Evolutionary conservation across 1,139 yeast genomes (phyloP).

Genomic region (Martiniozyma asiatica): DNA sequence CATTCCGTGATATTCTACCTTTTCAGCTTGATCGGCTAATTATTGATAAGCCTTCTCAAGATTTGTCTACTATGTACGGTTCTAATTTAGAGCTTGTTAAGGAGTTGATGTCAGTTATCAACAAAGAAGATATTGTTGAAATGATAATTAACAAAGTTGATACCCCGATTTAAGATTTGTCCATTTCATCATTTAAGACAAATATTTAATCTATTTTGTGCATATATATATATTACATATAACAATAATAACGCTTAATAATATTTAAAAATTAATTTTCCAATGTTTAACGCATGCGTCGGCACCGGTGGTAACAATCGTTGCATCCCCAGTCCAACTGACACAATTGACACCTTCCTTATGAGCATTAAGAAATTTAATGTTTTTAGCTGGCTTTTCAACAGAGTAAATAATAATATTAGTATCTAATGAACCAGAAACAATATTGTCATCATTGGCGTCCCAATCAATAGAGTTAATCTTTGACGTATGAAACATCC

Average conservation of each 20-base stretch:
- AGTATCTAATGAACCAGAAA: conserved; percentile 77
- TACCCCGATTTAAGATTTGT: conserved; percentile 24
- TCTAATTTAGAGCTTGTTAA: conserved; percentile 32
- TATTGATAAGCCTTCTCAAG: conserved; percentile 27
- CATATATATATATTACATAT: not conserved
- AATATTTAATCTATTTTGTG: not conserved
- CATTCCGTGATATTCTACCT: conserved; percentile 36
- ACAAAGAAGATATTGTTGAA: conserved; percentile 34
- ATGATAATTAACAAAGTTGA: conserved; percentile 31
- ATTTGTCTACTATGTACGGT: conserved; percentile 41
- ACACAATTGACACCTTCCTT: conserved; percentile 76
- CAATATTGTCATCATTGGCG: conserved; percentile 55
- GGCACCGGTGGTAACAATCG: conserved; percentile 59
- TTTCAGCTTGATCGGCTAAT: conserved; percentile 26
- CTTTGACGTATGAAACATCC: conserved; percentile 90
- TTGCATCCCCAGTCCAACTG: conserved; percentile 42
- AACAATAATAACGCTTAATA: conserved; percentile 5
- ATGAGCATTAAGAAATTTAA: conserved; percentile 71
- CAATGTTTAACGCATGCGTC: conserved; percentile 78
- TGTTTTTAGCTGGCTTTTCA: conserved; percentile 61
- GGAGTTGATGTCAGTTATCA: conserved; percentile 31
- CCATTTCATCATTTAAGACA: not conserved
- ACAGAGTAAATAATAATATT: conserved; percentile 72
- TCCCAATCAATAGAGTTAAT: conserved; percentile 75
- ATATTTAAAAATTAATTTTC: conserved; percentile 30